Base-by-base conservation (phyloP, 345 rosid genomes). In the Populus nigra region DNA sequence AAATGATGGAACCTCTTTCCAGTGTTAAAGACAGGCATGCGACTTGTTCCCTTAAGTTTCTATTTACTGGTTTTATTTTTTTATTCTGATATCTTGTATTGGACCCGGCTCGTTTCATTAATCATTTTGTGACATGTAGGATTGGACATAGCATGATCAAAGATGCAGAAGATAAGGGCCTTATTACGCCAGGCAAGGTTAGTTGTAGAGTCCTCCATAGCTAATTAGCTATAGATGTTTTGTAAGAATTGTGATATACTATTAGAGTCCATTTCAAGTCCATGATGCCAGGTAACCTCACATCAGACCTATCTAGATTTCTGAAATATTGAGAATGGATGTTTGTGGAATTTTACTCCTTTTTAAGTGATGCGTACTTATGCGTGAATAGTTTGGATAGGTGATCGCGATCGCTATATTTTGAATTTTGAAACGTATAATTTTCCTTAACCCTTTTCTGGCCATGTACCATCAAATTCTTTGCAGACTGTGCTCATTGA, bases 141-240 rank as follows among this genome's bases (percentile, higher is more conserved):
- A 93, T 91, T 82, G 98, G 94, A 22, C 77, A 88, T 80, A 90
- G 97, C 83, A 94, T 94, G 98, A 90, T 94, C 77, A 67, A 83
- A 78, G 98, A 95, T 86, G 99, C 98, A 55, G 99, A 95, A 88
- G 87, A 89, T 75, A 91, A 79, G 80, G 96, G 96, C 55, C 68
- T 86, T 50, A 95, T 95, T 79, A 61, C 88, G 27, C 93, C 98
- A 65, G 98, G 97, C 80, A 90, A 91, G 97, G 98, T 94, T 82
- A 78, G 81, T 43, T 18, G 5, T 75, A 17, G 8, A 22, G 4
- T 15, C 0, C 13, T 23, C 8, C 57, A 59, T 33, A 27, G 13
- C 38, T 73, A 27, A 62, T 39, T 16, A 22, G 10, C 3, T 12
- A 43, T 2, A 43, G 49, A 11, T 43, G 49, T 11, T 43, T 11